Evolutionary conservation across 257 asterid genomes (phyloP).

Genomic region (Ajuga chamaepitys): DNA sequence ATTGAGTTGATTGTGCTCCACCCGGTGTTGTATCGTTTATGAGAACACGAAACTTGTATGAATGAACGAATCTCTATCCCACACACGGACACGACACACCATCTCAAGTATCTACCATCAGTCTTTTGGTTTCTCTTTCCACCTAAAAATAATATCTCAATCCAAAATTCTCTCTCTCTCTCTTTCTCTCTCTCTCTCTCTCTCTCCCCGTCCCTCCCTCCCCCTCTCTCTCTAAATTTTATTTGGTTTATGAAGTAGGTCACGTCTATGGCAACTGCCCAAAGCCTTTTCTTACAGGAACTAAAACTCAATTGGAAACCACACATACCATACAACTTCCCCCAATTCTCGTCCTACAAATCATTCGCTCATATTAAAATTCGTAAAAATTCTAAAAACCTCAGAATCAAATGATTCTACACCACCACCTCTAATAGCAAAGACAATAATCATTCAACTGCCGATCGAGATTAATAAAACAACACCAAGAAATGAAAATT

Average conservation of each 20-base stretch:
- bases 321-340: conserved; percentile 22
- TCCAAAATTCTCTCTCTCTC: too few relatives aligned
- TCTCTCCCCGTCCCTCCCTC: too few relatives aligned
- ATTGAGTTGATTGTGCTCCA: conserved; percentile 22
- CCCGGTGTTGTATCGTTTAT: conserved; percentile 32
- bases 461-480: not conserved
- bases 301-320: conserved; percentile 38
- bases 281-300: conserved; percentile 30
- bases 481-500: not conserved
- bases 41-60: too few relatives aligned
- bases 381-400: conserved; percentile 16
- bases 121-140: not conserved
- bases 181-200: too few relatives aligned
- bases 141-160: not conserved
- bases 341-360: conserved; percentile 14
- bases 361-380: conserved; percentile 23
- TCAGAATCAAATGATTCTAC: conserved; percentile 32
- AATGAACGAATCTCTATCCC: too few relatives aligned
- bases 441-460: not conserved
- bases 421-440: too few relatives aligned
- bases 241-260: not conserved
- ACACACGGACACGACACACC: too few relatives aligned
- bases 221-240: not conserved
- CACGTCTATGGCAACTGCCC: conserved; percentile 40
- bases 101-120: not conserved